Percentiles rank a stretch among this genome's conserved stretches.
phyloP scores from a whole-genome alignment of 2,329 filamentous ascomycete genomes.

The Botryotinia calthae region DNA sequence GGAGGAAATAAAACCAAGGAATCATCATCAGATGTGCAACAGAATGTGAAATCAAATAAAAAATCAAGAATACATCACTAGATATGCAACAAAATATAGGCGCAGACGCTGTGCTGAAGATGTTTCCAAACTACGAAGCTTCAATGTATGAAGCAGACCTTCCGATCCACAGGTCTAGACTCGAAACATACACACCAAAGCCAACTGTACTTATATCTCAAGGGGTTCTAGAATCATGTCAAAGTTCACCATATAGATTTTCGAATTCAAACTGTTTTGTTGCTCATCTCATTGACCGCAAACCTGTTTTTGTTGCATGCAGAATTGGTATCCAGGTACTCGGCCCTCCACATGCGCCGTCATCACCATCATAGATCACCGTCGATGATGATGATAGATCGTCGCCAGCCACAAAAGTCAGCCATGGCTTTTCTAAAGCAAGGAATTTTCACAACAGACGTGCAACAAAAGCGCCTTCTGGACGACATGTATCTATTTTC shows the following conservation, averaged over 20 bases:
- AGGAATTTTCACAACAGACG: neutral
- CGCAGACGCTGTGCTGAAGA: neutral
- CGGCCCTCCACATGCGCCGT: neutral
- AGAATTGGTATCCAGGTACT: neutral
- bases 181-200: neutral
- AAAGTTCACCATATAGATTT: neutral
- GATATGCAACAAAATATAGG: neutral
- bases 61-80: neutral
- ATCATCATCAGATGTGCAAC: neutral
- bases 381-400: neutral
- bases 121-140: neutral
- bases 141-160: neutral
- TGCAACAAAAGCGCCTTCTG: neutral
- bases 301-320: slow-evolving; percentile 6
- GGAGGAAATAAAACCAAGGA: neutral
- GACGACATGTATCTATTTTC: neutral
- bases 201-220: neutral
- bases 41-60: neutral
- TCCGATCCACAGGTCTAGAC: neutral
- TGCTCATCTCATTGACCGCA: slow-evolving; percentile 6
- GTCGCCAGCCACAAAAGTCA: neutral
- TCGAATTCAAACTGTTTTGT: neutral
- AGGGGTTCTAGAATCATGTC: neutral
- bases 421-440: neutral
- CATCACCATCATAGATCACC: neutral